These are phyloP conservation scores for Colletotrichum sp. DNA, from an alignment of 2,329 filamentous ascomycete genomes.

Conservation along the genomic window DNA sequence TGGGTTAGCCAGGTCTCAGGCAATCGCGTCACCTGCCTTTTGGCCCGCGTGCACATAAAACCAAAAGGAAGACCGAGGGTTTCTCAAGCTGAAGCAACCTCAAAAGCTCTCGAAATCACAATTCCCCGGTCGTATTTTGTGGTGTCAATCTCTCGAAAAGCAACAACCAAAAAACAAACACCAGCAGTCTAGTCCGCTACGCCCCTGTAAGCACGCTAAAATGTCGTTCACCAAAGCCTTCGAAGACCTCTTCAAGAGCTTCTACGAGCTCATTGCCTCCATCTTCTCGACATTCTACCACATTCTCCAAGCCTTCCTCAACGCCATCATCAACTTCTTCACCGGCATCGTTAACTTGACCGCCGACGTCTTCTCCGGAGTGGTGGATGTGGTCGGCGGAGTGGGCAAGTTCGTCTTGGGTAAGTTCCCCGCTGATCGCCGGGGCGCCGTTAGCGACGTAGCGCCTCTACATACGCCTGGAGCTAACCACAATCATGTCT, in stretches of 20 bases:
- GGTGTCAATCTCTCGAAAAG: not conserved
- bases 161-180: not conserved
- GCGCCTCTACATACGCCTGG: not conserved
- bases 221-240: conserved; percentile 41
- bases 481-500: not conserved
- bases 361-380: conserved; percentile 37
- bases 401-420: conserved; percentile 43
- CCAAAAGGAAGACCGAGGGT: not conserved
- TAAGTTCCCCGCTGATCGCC: conserved; percentile 25
- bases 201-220: conserved; percentile 5
- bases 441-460: not conserved
- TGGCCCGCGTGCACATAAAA: conserved; percentile 1
- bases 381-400: conserved; percentile 41
- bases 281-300: conserved; percentile 38
- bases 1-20: not conserved
- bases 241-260: conserved; percentile 42
- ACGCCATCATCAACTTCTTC: conserved; percentile 39
- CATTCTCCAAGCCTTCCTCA: conserved; percentile 36
- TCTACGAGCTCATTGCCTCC: conserved; percentile 45
- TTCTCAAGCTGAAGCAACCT: not conserved
- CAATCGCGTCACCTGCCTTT: conserved; percentile 10
- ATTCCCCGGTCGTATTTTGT: not conserved
- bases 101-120: not conserved
- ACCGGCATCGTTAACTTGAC: conserved; percentile 39
- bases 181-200: not conserved